phyloP scores from a whole-genome alignment of 352 stramenopile genomes.

The Pythium volutum region DNA sequence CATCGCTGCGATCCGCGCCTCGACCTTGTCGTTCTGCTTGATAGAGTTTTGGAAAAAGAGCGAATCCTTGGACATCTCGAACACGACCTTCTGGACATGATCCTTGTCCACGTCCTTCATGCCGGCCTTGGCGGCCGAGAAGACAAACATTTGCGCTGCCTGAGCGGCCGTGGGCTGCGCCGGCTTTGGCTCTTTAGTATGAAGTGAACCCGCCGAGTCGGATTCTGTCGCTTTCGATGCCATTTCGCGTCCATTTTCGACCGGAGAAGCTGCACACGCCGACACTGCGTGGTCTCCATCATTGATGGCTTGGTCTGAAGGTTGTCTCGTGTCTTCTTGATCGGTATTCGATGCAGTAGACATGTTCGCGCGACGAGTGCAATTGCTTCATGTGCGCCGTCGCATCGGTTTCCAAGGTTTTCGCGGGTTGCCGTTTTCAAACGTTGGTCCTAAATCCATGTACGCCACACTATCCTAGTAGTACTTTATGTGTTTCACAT shows the following conservation, averaged over 20 bases:
- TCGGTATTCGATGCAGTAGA: background rate
- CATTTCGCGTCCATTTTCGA: background rate
- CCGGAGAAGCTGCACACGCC: background rate
- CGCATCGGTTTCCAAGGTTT: background rate
- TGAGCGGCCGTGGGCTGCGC: conserved; percentile 2
- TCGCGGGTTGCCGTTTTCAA: background rate
- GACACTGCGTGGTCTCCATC: background rate
- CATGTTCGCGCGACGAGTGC: conserved; percentile 1
- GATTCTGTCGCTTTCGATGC: background rate
- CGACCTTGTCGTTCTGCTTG: conserved; percentile 85
- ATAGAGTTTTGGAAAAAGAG: conserved; percentile 91
- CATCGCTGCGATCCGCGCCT: conserved; percentile 80
- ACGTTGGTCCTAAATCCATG: background rate
- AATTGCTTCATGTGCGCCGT: background rate
- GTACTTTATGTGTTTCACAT: background rate
- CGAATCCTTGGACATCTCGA: conserved; percentile 93
- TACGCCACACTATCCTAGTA: background rate
- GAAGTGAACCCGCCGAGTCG: background rate
- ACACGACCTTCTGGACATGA: conserved; percentile 91
- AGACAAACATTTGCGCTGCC: conserved; percentile 62
- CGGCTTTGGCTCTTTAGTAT: background rate
- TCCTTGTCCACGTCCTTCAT: conserved; percentile 88
- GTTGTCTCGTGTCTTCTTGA: background rate
- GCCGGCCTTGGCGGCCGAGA: conserved; percentile 82
- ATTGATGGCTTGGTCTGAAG: background rate